Evolutionary conservation across 805 yeast genomes (phyloP).

Genomic region (Myxozyma vanderwaltii): DNA sequence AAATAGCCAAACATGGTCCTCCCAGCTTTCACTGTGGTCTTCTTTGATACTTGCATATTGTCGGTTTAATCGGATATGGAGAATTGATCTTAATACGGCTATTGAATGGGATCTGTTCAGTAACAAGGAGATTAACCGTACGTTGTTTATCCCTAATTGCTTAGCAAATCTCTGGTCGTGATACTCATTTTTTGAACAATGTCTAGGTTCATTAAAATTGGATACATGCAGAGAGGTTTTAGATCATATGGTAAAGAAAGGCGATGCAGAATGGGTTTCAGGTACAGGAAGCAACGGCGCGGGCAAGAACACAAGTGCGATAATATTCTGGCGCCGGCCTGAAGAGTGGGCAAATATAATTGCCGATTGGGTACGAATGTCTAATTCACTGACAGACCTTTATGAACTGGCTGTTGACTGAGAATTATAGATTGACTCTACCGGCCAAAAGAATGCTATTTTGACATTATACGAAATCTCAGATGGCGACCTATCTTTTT

Average conservation of each 20-base stretch:
- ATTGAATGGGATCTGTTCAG: constrained; percentile 40
- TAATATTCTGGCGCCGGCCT: constrained; percentile 69
- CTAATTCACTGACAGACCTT: constrained; percentile 36
- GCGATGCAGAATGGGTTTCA: constrained; percentile 59
- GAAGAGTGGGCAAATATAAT: constrained; percentile 68
- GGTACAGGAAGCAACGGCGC: constrained; percentile 37
- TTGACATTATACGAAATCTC: constrained; percentile 80
- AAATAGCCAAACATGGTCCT: constrained; percentile 71
- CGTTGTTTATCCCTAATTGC: too few species aligned
- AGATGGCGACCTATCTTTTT: constrained; percentile 59
- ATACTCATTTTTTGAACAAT: constrained; percentile 48
- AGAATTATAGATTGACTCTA: constrained; percentile 52
- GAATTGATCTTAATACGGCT: constrained; percentile 45
- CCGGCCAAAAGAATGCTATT: constrained; percentile 77
- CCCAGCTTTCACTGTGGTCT: constrained; percentile 81
- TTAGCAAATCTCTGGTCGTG: neutral
- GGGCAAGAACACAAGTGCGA: constrained; percentile 34
- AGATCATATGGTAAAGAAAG: constrained; percentile 55
- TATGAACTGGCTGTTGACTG: constrained; percentile 32
- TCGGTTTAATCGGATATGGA: constrained; percentile 57
- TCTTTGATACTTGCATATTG: constrained; percentile 65
- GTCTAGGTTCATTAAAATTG: constrained; percentile 54
- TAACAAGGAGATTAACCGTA: constrained; percentile 42
- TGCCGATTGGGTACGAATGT: constrained; percentile 54
- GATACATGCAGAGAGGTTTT: constrained; percentile 61